Evolutionary conservation across 2,329 filamentous ascomycete species (phyloP).

Genomic region (Rosellinia necatrix): DNA sequence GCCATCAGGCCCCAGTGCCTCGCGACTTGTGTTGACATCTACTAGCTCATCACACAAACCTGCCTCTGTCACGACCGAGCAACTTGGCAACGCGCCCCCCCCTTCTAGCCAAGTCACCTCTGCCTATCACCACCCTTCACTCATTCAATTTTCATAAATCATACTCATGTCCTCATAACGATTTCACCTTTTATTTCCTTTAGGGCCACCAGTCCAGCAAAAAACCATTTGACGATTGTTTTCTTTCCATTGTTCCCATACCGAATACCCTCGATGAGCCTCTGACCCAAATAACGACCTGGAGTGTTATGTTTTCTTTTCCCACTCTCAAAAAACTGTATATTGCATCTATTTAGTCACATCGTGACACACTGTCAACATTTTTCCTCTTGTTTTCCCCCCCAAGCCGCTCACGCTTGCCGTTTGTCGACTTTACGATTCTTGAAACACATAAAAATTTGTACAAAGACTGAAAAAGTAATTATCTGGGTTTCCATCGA

Average conservation of each 20-base stretch:
- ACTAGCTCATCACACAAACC: conserved; percentile 26
- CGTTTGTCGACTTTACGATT: conserved; percentile 29
- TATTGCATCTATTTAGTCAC: conserved; percentile 36
- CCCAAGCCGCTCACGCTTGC: conserved; percentile 24
- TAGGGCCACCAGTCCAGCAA: conserved; percentile 36
- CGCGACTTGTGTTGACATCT: conserved; percentile 36
- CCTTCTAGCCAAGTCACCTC: conserved; percentile 16
- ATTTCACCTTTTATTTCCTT: conserved; percentile 44
- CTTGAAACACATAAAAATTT: conserved; percentile 26
- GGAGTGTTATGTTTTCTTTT: conserved; percentile 45
- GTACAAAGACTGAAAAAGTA: conserved; percentile 38
- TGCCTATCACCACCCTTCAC: conserved; percentile 26
- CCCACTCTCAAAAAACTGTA: conserved; percentile 38
- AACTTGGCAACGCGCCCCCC: conserved; percentile 26
- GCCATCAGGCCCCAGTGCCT: conserved; percentile 35
- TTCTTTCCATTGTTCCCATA: conserved; percentile 45
- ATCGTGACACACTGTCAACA: conserved; percentile 13
- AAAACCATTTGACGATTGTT: conserved; percentile 41
- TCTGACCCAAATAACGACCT: conserved; percentile 51
- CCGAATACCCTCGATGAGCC: conserved; percentile 50
- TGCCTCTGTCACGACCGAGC: conserved; percentile 31
- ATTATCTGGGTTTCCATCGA: conserved; percentile 31
- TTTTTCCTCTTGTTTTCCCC: conserved; percentile 21
- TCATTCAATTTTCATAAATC: conserved; percentile 39
- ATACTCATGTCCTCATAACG: conserved; percentile 52